A percentile compares a stretch with the other conserved stretches of the same genome.
Evolutionary conservation across 129 eudicot genomes (phyloP).

Genomic region (Smallanthus sonchifolius): DNA sequence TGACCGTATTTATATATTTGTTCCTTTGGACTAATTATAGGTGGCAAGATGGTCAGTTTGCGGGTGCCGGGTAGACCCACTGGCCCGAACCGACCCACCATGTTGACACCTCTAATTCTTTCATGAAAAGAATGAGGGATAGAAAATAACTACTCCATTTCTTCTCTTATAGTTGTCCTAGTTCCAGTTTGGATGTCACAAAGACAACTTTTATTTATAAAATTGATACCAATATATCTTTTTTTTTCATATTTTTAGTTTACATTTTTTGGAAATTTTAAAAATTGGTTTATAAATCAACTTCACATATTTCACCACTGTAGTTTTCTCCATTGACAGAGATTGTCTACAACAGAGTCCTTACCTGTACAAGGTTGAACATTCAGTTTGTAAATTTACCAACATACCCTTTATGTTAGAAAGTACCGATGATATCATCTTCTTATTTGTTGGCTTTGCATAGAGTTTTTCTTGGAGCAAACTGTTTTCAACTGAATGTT

Average conservation of each 20-base stretch:
- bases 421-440: not conserved
- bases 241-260: not conserved
- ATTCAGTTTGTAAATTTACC: constrained; percentile 10
- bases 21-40: not conserved
- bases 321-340: not conserved
- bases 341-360: constrained; percentile 11
- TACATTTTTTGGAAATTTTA: not conserved
- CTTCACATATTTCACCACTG: constrained; percentile 16
- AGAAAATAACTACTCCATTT: not conserved
- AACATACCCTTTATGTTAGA: not conserved
- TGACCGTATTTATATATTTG: not conserved
- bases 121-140: not conserved
- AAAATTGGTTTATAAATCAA: not conserved
- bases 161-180: not conserved
- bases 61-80: not conserved
- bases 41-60: not conserved
- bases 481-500: constrained; percentile 15
- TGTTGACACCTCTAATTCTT: not conserved
- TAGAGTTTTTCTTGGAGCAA: not conserved
- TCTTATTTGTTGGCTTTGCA: not conserved
- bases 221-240: not conserved
- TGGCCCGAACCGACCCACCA: not conserved
- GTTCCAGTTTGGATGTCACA: constrained; percentile 10
- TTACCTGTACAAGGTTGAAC: not conserved
- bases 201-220: not conserved